phyloP scores from a whole-genome alignment of 2,329 filamentous ascomycete species.

The Aspergillus viridinutans region DNA sequence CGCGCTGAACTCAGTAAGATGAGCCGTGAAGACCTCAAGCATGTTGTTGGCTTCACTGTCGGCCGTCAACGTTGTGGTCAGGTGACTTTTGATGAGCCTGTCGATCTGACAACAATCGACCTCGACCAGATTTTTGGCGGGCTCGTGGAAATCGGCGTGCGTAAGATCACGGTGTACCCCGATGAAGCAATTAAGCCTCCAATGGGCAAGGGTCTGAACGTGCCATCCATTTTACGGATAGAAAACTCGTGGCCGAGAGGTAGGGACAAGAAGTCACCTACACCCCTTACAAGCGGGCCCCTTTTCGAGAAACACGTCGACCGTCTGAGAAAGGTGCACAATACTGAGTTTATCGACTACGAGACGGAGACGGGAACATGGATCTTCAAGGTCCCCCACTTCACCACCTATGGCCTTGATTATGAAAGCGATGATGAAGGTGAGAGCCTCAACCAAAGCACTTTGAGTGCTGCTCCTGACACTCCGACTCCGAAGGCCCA shows the following conservation, averaged over 20 bases:
- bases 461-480: conserved; percentile 49
- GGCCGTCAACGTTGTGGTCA: conserved; percentile 77
- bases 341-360: conserved; percentile 80
- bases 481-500: conserved; percentile 43
- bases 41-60: conserved; percentile 70
- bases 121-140: conserved; percentile 73
- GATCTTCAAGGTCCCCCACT: conserved; percentile 92
- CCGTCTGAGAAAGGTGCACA: conserved; percentile 70
- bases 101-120: conserved; percentile 76
- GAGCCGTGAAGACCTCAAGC: conserved; percentile 73
- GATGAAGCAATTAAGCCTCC: conserved; percentile 72
- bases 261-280: conserved; percentile 53
- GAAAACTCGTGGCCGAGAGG: conserved; percentile 89
- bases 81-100: conserved; percentile 74
- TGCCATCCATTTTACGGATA: conserved; percentile 80
- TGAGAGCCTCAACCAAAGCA: conserved; percentile 49
- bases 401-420: conserved; percentile 89
- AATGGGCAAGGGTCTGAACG: conserved; percentile 83
- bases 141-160: conserved; percentile 71
- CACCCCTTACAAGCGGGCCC: conserved; percentile 58
- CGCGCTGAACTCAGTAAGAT: conserved; percentile 72
- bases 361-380: conserved; percentile 76
- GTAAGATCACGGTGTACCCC: conserved; percentile 83
- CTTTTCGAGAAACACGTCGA: conserved; percentile 75
- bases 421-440: conserved; percentile 69